Base-by-base conservation (phyloP, 805 yeast genomes). In the Wickerhamomyces kurtzmanii region DNA sequence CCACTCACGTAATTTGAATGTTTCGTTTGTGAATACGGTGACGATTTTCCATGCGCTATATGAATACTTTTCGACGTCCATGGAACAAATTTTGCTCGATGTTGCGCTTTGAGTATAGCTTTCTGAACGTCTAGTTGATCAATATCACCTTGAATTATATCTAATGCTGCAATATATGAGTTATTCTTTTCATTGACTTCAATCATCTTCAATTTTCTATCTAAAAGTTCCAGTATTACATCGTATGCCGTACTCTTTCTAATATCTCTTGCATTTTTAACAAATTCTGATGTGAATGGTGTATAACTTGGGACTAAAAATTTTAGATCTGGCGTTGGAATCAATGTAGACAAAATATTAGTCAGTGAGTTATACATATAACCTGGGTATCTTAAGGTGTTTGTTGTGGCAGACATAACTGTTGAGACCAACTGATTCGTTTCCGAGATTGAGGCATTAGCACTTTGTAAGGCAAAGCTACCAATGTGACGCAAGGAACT, bases 371-470 rank as follows among this genome's bases (percentile, higher is more conserved):
- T 82, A 62, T 83, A 87, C 70, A 86, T 78, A 56, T 85, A 85
- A 26, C 91, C 77, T 4, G 98, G 98, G 50, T 81, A 89, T 40
- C 98, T 64, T 24, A 91, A 56, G 0, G 97, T 82, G 35, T 89
- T 83, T 3, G 97, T 83, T 3, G 85, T 61, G 1, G 87, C 75
- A 1, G 94, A 76, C 64, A 86, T 71, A 8, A 84, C 85, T 7
- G 86, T 75, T 0, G 96, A 71, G 3, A 91, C 85, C 23, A 91
- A 61, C 47, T 81, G 84, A 55, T 91, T 91, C 3, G 89, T 74
- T 31, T 86, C 87, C 27, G 68, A 71, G 43, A 78, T 80, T 3
- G 87, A 75, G 7, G 82, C 79, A 26, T 71, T 62, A 17, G 62
- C 62, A 22, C 62, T 68, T 31, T 70, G 67, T 24, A 78, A 61